Percentiles rank a stretch among this genome's conserved stretches.
Evolutionary conservation across 176 grass and related monocot species (phyloP).

Genomic region (Bothriochloa decipiens): DNA sequence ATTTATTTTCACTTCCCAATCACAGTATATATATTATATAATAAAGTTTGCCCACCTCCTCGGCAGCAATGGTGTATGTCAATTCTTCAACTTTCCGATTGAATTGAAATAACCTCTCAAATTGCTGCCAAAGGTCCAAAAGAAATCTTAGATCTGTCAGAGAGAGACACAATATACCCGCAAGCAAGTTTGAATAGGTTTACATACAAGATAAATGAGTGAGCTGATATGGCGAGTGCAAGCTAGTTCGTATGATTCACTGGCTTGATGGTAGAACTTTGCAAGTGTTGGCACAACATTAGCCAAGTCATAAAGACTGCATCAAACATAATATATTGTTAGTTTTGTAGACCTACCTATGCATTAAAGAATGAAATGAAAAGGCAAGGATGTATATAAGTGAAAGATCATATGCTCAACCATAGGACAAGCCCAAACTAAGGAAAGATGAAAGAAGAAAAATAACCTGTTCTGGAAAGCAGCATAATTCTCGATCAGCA

Average conservation of each 20-base stretch:
- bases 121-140: slow-evolving; percentile 73
- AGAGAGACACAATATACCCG: slow-evolving; percentile 28
- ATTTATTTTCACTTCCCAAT: slow-evolving; percentile 18
- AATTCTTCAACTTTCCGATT: slow-evolving; percentile 87
- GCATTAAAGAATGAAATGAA: slow-evolving; percentile 29
- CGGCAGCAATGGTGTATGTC: slow-evolving; percentile 75
- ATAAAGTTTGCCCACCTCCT: slow-evolving; percentile 71
- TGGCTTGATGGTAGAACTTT: slow-evolving; percentile 92
- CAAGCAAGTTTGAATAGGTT: slow-evolving; percentile 21
- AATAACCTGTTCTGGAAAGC: slow-evolving; percentile 93
- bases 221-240: slow-evolving; percentile 88
- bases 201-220: slow-evolving; percentile 90
- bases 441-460: slow-evolving; percentile 21
- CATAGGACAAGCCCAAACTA: not conserved
- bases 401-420: slow-evolving; percentile 29
- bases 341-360: slow-evolving; percentile 34
- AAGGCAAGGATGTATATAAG: not conserved
- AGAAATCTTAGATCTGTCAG: slow-evolving; percentile 37
- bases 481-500: slow-evolving; percentile 95
- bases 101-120: slow-evolving; percentile 92
- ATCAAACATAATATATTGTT: slow-evolving; percentile 44
- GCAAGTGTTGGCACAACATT: slow-evolving; percentile 85
- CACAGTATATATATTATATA: slow-evolving; percentile 2
- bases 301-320: slow-evolving; percentile 96
- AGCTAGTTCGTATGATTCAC: slow-evolving; percentile 91